Conservation (phyloP, 352 stramenopile genomes). For the Peronospora tabacina region DNA sequence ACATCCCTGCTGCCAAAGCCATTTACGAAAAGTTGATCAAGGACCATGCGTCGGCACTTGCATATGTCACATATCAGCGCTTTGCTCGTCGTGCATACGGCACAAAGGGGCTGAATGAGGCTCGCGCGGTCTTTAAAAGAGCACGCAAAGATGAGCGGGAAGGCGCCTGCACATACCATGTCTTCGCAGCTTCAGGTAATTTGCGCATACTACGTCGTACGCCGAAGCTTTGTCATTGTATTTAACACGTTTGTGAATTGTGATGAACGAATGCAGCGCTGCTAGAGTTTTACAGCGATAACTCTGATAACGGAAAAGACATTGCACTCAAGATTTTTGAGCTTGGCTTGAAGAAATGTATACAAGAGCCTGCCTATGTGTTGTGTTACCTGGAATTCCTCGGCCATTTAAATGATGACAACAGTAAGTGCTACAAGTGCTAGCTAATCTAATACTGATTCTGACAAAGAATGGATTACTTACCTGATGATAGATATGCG, state of each 20-base stretch:
- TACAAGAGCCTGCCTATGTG: constrained; percentile 79
- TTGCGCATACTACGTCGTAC: neutral
- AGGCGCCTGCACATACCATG: constrained; percentile 74
- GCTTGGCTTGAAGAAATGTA: constrained; percentile 82
- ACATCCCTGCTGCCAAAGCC: constrained; percentile 53
- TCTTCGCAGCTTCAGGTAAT: constrained; percentile 74
- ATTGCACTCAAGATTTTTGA: constrained; percentile 88
- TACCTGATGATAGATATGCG: constrained; percentile 62
- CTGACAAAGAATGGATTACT: constrained; percentile 3
- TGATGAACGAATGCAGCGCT: constrained; percentile 36
- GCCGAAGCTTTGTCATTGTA: neutral
- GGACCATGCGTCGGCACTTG: constrained; percentile 60
- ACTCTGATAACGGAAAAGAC: constrained; percentile 71
- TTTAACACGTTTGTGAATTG: constrained; percentile 4
- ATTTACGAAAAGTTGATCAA: constrained; percentile 81
- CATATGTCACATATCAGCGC: constrained; percentile 80
- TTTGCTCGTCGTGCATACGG: constrained; percentile 74
- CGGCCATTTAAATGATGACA: constrained; percentile 82
- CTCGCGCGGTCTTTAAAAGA: constrained; percentile 73
- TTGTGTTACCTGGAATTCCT: constrained; percentile 84
- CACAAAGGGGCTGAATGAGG: constrained; percentile 64
- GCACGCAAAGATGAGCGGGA: constrained; percentile 79
- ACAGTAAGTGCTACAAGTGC: constrained; percentile 46
- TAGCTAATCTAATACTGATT: neutral
- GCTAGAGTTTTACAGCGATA: constrained; percentile 83